These are phyloP conservation scores for Fraxinus americana DNA, from an alignment of 257 asterid genomes.

Conservation along the genomic window DNA sequence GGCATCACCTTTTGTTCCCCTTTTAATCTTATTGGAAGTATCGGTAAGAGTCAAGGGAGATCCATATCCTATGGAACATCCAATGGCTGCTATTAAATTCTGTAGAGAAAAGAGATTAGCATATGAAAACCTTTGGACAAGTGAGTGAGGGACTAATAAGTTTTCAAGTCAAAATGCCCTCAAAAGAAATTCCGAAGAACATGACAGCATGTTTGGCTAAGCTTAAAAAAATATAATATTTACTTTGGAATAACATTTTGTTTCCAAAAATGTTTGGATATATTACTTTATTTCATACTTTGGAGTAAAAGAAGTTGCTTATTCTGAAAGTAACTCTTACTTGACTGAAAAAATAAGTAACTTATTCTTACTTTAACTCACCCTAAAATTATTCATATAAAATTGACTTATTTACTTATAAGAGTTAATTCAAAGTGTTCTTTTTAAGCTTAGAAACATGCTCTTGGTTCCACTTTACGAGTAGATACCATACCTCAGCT, in stretches of 20 bases:
- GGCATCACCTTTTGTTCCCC: constrained; percentile 96
- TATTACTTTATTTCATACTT: neutral
- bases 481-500: constrained; percentile 72
- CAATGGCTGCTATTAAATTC: constrained; percentile 76
- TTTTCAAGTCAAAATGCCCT: constrained; percentile 10
- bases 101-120: constrained; percentile 34
- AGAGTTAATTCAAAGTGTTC: neutral
- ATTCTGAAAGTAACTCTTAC: neutral
- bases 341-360: neutral
- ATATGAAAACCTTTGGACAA: constrained; percentile 5
- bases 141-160: constrained; percentile 9
- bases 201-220: neutral
- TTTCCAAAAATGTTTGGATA: neutral
- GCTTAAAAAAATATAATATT: neutral
- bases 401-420: neutral
- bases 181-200: neutral
- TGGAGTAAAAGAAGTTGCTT: neutral
- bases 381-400: neutral
- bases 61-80: constrained; percentile 96
- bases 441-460: neutral
- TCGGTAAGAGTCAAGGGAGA: constrained; percentile 96
- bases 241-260: neutral
- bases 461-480: neutral
- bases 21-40: constrained; percentile 90
- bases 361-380: neutral